Base-by-base conservation (phyloP, 768 basidiomycete genomes). In the Amanita fuliginea region DNA sequence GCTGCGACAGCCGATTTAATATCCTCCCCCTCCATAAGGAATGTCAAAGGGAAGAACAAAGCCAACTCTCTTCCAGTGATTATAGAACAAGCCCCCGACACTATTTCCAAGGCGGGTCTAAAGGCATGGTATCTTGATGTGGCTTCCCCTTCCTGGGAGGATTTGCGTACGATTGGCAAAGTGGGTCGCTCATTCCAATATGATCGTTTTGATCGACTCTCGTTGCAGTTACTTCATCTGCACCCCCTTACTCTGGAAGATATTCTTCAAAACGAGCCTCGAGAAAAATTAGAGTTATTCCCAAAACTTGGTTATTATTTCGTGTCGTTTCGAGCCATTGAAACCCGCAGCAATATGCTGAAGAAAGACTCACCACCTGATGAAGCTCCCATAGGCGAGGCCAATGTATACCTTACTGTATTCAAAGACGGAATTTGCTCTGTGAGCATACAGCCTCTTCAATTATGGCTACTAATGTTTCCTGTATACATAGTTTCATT, bases 201-300 rank as follows among this genome's bases (percentile, higher is more conserved):
- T 11, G 9, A 35, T 22, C 35, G 13, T 16, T 32, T 37, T 14
- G 34, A 37, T n/a, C n/a, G n/a, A 24, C 11, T 11, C 24, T 19
- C 33, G 42, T 39, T 37, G 11, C 56, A 93, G 90, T 66, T 88
- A 14, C 69, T 95, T 21, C 87, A 89, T 53, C 74, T 97, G 0
- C 94, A 97, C 63, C 94, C 94, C 0, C 67, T 97, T 41, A 95
- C 93, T 0, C 72, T 96, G 10, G 94, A 97, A 64, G 93, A 97
- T 64, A 89, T 95, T 40, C 65, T 97, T 6, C 87, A 90, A 52
- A 83, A 87, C 65, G 93, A 97, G 52, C 84, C 89, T 13, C 76
- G 91, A 34, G 94, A 96, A 64, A 97, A 97, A 64, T 65, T 95
- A 14, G 93, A 96, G 59, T 67, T 82, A 16, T 95, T 94, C 60